Conservation (phyloP, 2,329 filamentous ascomycete genomes). For the Sporothrix inflata region DNA sequence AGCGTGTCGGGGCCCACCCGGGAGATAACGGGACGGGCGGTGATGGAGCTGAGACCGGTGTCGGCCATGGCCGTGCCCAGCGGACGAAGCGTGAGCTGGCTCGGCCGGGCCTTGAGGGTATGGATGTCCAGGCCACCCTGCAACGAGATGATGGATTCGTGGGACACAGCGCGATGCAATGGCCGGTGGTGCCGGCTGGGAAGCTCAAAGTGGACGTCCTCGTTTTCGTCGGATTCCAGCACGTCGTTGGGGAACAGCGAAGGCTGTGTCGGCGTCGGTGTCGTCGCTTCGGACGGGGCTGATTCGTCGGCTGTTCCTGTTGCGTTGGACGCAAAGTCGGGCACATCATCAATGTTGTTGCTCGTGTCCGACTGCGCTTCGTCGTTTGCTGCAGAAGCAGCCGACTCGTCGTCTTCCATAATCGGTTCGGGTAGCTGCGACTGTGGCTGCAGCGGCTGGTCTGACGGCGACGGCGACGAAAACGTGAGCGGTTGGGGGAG, state of each 20-base stretch:
- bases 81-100: conserved; percentile 67
- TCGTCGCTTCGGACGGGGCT: conserved; percentile 14
- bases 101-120: conserved; percentile 73
- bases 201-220: conserved; percentile 16
- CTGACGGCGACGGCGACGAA: not conserved
- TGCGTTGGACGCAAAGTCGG: conserved; percentile 17
- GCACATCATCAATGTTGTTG: conserved; percentile 8
- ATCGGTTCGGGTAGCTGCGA: conserved; percentile 24
- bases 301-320: conserved; percentile 7
- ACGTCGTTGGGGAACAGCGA: conserved; percentile 16
- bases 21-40: conserved; percentile 61
- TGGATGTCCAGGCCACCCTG: conserved; percentile 89
- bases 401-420: conserved; percentile 27
- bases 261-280: conserved; percentile 27
- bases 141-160: conserved; percentile 87
- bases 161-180: conserved; percentile 71
- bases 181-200: conserved; percentile 30
- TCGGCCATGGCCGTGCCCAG: conserved; percentile 58
- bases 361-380: conserved; percentile 1
- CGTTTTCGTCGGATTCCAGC: not conserved
- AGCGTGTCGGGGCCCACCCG: conserved; percentile 45
- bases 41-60: conserved; percentile 61
- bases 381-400: not conserved
- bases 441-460: not conserved
- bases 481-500: conserved; percentile 14